These are phyloP conservation scores for Citrus mangshanensis DNA, from an alignment of 345 rosid genomes.

Conservation along the genomic window DNA sequence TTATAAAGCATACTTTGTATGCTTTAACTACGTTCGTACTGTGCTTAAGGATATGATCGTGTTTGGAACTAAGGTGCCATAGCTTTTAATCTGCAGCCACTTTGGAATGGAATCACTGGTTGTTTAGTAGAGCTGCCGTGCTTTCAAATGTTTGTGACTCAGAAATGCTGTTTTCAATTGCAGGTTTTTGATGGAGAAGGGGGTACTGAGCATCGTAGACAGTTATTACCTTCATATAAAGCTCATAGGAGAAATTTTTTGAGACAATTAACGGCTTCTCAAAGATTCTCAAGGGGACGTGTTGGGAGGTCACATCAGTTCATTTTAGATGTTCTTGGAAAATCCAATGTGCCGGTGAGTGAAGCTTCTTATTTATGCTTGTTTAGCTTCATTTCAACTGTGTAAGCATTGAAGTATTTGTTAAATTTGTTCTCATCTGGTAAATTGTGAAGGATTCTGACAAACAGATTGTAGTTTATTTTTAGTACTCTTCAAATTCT, in stretches of 20 bases:
- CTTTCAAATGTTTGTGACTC: neutral
- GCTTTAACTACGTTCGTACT: neutral
- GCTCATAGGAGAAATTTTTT: conserved; percentile 59
- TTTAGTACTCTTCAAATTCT: neutral
- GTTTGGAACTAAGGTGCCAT: neutral
- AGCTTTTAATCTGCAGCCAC: neutral
- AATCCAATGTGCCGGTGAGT: conserved; percentile 88
- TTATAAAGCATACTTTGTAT: neutral
- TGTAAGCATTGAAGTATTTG: neutral
- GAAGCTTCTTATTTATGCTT: conserved; percentile 15
- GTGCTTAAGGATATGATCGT: neutral
- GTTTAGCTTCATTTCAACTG: neutral
- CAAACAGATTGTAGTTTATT: conserved; percentile 1
- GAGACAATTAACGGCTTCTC: conserved; percentile 24
- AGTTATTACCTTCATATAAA: conserved; percentile 79
- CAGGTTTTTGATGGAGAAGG: conserved; percentile 91
- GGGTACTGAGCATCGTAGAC: conserved; percentile 62
- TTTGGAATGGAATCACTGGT: neutral
- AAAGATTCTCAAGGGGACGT: conserved; percentile 32
- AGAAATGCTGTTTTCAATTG: conserved; percentile 13
- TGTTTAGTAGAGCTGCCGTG: neutral
- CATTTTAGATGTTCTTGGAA: conserved; percentile 54
- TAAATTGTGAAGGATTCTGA: neutral
- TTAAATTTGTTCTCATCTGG: neutral
- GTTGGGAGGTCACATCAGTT: conserved; percentile 40